Evolutionary conservation across 2,329 filamentous ascomycete species (phyloP).

Genomic region (Pseudodiploospora longispora): DNA sequence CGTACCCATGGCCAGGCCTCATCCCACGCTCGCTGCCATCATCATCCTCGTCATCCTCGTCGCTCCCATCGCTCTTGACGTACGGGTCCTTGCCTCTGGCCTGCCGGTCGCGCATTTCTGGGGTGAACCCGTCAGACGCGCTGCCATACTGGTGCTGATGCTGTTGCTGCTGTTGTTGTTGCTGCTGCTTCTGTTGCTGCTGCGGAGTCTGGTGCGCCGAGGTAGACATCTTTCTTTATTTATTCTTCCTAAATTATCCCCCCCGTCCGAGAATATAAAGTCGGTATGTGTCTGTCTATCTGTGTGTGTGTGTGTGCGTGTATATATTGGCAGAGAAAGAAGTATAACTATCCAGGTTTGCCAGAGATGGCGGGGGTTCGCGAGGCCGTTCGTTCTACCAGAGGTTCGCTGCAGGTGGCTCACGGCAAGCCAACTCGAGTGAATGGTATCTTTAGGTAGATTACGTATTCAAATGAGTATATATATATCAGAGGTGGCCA

Average conservation of each 20-base stretch:
- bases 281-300: not conserved
- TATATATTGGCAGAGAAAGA: too few species aligned
- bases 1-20: conserved; percentile 10
- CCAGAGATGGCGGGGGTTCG: too few species aligned
- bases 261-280: not conserved
- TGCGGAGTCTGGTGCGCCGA: not conserved
- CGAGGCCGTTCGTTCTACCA: too few species aligned
- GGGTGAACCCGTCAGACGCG: conserved; percentile 29
- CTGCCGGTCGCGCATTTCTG: conserved; percentile 49
- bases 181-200: not conserved
- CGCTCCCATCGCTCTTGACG: conserved; percentile 13
- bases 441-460: too few species aligned
- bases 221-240: not conserved
- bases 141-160: conserved; percentile 20
- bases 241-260: not conserved
- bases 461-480: too few species aligned
- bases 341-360: too few species aligned
- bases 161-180: conserved; percentile 13
- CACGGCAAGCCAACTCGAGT: too few species aligned
- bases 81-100: conserved; percentile 52
- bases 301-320: too few species aligned
- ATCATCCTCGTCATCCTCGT: conserved; percentile 20
- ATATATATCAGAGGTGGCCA: too few species aligned
- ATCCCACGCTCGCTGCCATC: conserved; percentile 13
- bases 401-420: too few species aligned